phyloP scores from a whole-genome alignment of 192 early-diverging fungal species.

The Coemansia brasiliensis region DNA sequence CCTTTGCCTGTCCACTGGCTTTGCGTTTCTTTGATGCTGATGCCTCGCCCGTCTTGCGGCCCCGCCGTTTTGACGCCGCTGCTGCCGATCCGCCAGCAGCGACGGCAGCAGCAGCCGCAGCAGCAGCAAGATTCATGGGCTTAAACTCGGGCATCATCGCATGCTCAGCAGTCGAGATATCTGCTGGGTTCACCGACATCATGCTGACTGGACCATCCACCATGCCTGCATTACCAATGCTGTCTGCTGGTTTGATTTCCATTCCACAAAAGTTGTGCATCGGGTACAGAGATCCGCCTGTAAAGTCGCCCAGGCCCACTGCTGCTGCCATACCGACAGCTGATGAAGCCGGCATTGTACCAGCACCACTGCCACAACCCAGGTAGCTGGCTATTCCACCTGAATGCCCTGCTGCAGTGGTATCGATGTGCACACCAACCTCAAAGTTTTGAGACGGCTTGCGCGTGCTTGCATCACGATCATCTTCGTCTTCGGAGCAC shows the following conservation, averaged over 20 bases:
- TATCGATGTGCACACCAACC: constrained; percentile 7
- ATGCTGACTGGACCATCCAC: too few relatives aligned
- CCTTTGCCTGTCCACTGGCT: not conserved
- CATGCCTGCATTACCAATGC: not conserved
- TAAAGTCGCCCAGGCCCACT: constrained; percentile 7
- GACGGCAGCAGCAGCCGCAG: too few relatives aligned
- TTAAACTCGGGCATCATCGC: too few relatives aligned
- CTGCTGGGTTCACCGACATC: constrained; percentile 23
- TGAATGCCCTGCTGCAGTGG: not conserved
- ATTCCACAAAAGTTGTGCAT: constrained; percentile 9
- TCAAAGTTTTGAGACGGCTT: constrained; percentile 30
- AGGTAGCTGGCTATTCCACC: constrained; percentile 16
- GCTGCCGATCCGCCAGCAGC: not conserved
- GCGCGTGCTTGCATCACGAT: constrained; percentile 16
- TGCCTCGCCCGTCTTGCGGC: constrained; percentile 1
- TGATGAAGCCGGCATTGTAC: not conserved
- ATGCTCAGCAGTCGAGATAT: constrained; percentile 1
- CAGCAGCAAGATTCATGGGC: constrained; percentile 2
- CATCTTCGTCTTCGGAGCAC: constrained; percentile 50
- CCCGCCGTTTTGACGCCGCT: constrained; percentile 20
- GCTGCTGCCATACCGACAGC: not conserved
- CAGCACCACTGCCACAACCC: not conserved
- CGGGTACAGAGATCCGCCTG: constrained; percentile 2
- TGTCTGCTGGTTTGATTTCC: constrained; percentile 2
- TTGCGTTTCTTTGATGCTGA: constrained; percentile 21